Conservation (phyloP, 306 rosid genomes). For the Cicer pinnatifidum region DNA sequence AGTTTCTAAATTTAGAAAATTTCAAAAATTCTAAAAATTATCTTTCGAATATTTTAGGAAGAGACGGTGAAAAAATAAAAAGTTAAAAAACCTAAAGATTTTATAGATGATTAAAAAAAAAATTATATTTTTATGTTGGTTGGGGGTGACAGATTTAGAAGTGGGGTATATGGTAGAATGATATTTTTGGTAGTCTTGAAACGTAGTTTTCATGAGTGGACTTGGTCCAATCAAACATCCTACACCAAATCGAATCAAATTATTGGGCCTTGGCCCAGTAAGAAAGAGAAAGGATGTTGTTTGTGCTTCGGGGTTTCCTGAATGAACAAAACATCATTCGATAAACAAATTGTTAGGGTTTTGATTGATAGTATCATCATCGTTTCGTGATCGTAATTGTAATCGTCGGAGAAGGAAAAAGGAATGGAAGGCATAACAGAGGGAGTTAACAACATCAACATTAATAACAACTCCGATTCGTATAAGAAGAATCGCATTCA, state of each 20-base stretch:
- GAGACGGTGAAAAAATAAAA: too few relatives aligned
- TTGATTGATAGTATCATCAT: not conserved
- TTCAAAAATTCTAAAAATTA: too few relatives aligned
- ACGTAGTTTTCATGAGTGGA: not conserved
- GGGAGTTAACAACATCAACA: slow-evolving; percentile 60
- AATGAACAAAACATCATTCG: too few relatives aligned
- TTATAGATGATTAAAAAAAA: too few relatives aligned
- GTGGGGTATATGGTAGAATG: too few relatives aligned
- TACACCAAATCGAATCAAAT: too few relatives aligned
- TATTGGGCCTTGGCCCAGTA: not conserved
- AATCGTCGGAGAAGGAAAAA: not conserved
- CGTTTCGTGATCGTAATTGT: not conserved
- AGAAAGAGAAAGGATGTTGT: not conserved
- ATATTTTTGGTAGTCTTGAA: too few relatives aligned
- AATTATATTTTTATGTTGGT: too few relatives aligned
- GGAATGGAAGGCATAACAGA: slow-evolving; percentile 63
- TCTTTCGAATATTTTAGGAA: too few relatives aligned
- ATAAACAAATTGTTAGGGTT: slow-evolving; percentile 45
- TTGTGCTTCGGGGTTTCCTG: not conserved
- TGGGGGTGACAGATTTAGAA: too few relatives aligned
- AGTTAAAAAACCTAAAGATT: too few relatives aligned
- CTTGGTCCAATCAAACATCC: not conserved
- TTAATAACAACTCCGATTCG: slow-evolving; percentile 48
- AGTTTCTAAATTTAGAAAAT: too few relatives aligned
- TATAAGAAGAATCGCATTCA: slow-evolving; percentile 77